Percentiles rank a stretch among this genome's conserved stretches.
phyloP scores from a whole-genome alignment of 441 rosid genomes.

The Gossypium laxum region DNA sequence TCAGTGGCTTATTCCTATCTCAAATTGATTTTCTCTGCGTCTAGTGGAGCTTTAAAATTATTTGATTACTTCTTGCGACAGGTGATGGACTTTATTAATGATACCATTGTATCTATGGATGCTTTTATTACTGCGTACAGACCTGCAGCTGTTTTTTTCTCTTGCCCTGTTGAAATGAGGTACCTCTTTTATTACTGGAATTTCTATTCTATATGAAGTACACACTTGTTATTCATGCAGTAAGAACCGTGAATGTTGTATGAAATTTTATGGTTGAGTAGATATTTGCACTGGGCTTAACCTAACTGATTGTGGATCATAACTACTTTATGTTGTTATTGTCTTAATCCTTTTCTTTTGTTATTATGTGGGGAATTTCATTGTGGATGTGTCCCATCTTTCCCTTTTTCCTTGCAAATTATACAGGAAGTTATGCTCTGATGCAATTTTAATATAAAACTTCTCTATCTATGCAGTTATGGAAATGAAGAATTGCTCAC shows the following conservation, averaged over 20 bases:
- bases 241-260: not conserved
- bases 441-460: constrained; percentile 14
- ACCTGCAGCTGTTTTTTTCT: constrained; percentile 61
- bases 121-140: constrained; percentile 59
- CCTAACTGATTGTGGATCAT: not conserved
- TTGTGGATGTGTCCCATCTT: not conserved
- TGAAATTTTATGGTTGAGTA: not conserved
- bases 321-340: not conserved
- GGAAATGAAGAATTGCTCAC: constrained; percentile 71
- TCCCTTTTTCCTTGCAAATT: not conserved
- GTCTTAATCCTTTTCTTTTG: not conserved
- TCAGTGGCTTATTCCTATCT: not conserved
- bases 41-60: not conserved
- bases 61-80: constrained; percentile 15
- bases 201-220: constrained; percentile 8
- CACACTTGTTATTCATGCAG: not conserved
- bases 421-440: constrained; percentile 9
- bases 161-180: constrained; percentile 71
- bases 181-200: constrained; percentile 20
- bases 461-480: constrained; percentile 40
- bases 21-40: constrained; percentile 4
- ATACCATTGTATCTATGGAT: constrained; percentile 82
- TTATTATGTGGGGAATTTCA: not conserved
- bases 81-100: constrained; percentile 98
- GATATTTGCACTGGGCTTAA: constrained; percentile 3